These are phyloP conservation scores for Lichenothelia convexa DNA, from an alignment of 495 filamentous ascomycete species.

Conservation along the genomic window DNA sequence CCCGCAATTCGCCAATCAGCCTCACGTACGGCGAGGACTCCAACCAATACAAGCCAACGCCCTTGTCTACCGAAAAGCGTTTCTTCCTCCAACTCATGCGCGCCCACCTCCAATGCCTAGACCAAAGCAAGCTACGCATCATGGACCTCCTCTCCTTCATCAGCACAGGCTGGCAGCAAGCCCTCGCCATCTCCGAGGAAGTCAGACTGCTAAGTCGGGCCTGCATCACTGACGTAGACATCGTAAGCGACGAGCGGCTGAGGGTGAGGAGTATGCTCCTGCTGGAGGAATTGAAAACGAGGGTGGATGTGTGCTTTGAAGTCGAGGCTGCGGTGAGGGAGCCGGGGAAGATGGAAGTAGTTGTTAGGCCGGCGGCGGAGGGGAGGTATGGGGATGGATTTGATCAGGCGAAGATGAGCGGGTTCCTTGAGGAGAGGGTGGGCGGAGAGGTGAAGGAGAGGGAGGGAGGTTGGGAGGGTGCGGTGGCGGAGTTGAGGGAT, in stretches of 20 bases:
- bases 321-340: slow-evolving; percentile 26
- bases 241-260: slow-evolving; percentile 37
- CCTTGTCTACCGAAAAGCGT: slow-evolving; percentile 34
- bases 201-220: slow-evolving; percentile 34
- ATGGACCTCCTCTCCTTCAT: slow-evolving; percentile 37
- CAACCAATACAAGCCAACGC: slow-evolving; percentile 17
- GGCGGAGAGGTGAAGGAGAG: slow-evolving; percentile 21
- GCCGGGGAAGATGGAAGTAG: slow-evolving; percentile 15
- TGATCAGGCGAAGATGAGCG: slow-evolving; percentile 41
- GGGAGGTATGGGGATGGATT: slow-evolving; percentile 53
- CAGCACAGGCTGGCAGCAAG: slow-evolving; percentile 39
- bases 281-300: slow-evolving; percentile 36
- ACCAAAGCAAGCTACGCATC: slow-evolving; percentile 30
- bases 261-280: slow-evolving; percentile 34
- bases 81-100: slow-evolving; percentile 54
- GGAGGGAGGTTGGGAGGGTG: slow-evolving; percentile 32
- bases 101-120: slow-evolving; percentile 34
- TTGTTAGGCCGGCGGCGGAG: slow-evolving; percentile 23
- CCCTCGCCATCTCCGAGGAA: slow-evolving; percentile 30
- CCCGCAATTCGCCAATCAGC: slow-evolving; percentile 21
- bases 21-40: slow-evolving; percentile 28
- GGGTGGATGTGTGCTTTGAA: slow-evolving; percentile 37
- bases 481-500: slow-evolving; percentile 35
- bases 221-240: slow-evolving; percentile 34
- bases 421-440: slow-evolving; percentile 34